These are phyloP conservation scores for Calonectria pauciramosa DNA, from an alignment of 2,329 filamentous ascomycete genomes.

Conservation along the genomic window DNA sequence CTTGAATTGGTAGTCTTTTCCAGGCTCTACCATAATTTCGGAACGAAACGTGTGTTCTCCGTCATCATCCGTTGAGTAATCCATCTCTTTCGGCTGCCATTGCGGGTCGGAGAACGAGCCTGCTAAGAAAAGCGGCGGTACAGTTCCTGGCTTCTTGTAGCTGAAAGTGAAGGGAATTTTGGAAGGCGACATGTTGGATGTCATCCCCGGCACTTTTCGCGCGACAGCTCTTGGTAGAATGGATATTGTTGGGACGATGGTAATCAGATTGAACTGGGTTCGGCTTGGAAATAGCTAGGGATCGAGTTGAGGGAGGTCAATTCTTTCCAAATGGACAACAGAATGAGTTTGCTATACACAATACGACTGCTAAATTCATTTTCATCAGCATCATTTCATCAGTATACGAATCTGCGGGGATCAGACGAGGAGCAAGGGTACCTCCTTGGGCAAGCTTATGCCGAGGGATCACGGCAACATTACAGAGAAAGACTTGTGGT, in stretches of 20 bases:
- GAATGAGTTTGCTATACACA: neutral
- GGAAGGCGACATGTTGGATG: constrained; percentile 37
- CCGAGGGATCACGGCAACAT: constrained; percentile 28
- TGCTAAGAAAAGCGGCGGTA: constrained; percentile 78
- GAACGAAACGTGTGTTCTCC: constrained; percentile 72
- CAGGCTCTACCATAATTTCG: constrained; percentile 66
- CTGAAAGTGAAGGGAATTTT: constrained; percentile 67
- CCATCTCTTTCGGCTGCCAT: constrained; percentile 79
- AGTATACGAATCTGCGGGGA: constrained; percentile 26
- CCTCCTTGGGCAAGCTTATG: constrained; percentile 27
- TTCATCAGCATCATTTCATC: constrained; percentile 29
- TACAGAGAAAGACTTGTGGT: constrained; percentile 3
- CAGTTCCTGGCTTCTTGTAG: constrained; percentile 70
- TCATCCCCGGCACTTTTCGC: neutral
- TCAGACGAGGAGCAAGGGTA: constrained; percentile 43
- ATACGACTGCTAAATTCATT: constrained; percentile 18
- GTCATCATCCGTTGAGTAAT: constrained; percentile 61
- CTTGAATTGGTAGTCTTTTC: constrained; percentile 79
- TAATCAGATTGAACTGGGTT: neutral
- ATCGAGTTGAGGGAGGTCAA: neutral
- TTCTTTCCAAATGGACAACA: neutral
- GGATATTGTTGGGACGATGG: neutral
- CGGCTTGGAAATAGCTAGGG: neutral
- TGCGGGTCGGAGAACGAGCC: constrained; percentile 76
- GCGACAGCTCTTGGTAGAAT: neutral